Percentiles rank a stretch among this genome's conserved stretches.
Conservation (phyloP, 345 rosid genomes). For the Mercurialis annua region DNA sequence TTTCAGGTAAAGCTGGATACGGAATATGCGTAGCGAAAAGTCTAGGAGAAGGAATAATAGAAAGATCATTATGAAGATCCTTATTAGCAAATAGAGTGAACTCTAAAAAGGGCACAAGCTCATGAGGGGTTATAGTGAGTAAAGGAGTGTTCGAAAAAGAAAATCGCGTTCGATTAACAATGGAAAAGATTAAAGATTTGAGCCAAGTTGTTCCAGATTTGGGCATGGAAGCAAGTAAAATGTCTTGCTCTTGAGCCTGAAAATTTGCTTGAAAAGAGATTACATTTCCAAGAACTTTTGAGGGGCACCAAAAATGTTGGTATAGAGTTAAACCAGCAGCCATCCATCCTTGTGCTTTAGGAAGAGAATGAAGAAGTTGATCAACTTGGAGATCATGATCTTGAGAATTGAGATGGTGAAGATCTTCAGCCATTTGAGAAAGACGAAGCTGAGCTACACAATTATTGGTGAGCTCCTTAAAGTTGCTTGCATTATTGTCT, state of each 20-base stretch:
- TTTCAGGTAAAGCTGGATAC: not conserved
- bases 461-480: too few relatives aligned
- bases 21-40: not conserved
- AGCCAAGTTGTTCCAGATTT: not conserved
- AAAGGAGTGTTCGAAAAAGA: not conserved
- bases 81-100: not conserved
- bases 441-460: too few relatives aligned
- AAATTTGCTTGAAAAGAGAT: not conserved
- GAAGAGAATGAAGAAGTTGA: constrained; percentile 1
- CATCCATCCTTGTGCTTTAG: not conserved
- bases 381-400: not conserved
- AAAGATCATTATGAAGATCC: not conserved
- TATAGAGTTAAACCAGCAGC: not conserved
- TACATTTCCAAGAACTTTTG: too few relatives aligned
- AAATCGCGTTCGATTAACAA: not conserved
- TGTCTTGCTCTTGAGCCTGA: not conserved
- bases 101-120: not conserved
- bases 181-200: not conserved
- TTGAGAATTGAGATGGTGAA: too few relatives aligned
- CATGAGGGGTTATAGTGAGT: not conserved
- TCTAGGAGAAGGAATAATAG: not conserved
- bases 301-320: constrained; percentile 4
- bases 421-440: too few relatives aligned
- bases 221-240: not conserved
- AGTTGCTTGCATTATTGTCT: too few relatives aligned